Percentiles rank a stretch among this genome's conserved stretches.
These are phyloP conservation scores for Penicillium canariense DNA, from an alignment of 495 filamentous ascomycete genomes.

Conservation along the genomic window DNA sequence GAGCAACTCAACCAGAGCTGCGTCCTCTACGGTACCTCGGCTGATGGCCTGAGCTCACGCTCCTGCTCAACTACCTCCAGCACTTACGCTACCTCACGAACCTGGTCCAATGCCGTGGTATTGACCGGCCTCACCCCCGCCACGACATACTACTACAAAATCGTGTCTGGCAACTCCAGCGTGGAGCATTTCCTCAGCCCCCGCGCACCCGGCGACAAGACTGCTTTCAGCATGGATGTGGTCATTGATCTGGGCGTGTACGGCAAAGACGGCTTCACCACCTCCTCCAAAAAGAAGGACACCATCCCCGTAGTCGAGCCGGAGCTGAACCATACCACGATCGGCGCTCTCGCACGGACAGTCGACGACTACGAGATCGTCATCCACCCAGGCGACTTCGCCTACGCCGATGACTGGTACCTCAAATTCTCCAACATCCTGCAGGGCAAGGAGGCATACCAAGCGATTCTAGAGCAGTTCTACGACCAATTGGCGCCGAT, in stretches of 20 bases:
- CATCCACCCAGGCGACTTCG: constrained; percentile 56
- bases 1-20: constrained; percentile 34
- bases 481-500: constrained; percentile 50
- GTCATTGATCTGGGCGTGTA: constrained; percentile 58
- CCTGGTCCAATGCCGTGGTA: constrained; percentile 49
- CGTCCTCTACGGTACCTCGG: constrained; percentile 45
- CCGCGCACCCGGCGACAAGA: constrained; percentile 46
- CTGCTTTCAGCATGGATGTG: constrained; percentile 46
- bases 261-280: constrained; percentile 56
- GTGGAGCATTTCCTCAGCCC: constrained; percentile 56
- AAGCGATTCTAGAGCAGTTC: constrained; percentile 54
- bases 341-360: constrained; percentile 52
- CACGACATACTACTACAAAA: constrained; percentile 56
- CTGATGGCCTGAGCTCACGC: constrained; percentile 20
- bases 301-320: constrained; percentile 51
- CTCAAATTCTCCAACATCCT: constrained; percentile 37
- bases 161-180: constrained; percentile 54
- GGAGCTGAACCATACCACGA: constrained; percentile 61
- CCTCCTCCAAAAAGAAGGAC: constrained; percentile 49
- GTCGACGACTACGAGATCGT: constrained; percentile 59
- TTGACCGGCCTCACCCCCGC: constrained; percentile 43
- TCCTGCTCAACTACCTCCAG: constrained; percentile 38
- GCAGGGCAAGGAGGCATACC: constrained; percentile 46
- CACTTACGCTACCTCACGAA: constrained; percentile 51
- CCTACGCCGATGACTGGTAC: constrained; percentile 54